These are phyloP conservation scores for Tulasnella sp. DNA, from an alignment of 768 basidiomycete genomes.

Conservation along the genomic window DNA sequence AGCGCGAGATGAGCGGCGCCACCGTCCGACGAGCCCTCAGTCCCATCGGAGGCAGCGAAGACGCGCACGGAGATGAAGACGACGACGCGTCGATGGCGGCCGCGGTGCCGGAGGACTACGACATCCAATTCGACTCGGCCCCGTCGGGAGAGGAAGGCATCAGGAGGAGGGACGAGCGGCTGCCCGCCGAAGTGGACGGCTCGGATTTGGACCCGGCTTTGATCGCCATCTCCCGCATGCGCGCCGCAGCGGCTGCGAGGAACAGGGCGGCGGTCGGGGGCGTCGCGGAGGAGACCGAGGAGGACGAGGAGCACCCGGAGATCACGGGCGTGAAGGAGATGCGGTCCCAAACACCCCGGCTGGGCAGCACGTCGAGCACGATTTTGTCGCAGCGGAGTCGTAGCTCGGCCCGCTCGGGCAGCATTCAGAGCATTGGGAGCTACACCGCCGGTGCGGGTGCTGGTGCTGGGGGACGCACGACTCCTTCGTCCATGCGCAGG, in stretches of 20 bases:
- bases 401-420: background rate
- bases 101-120: background rate
- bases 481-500: background rate
- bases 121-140: conserved; percentile 17
- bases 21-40: background rate
- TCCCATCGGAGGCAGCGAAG: conserved; percentile 2
- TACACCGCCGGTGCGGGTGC: background rate
- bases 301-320: background rate
- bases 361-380: background rate
- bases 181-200: conserved; percentile 3
- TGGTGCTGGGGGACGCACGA: background rate
- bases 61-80: background rate
- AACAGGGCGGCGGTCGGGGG: background rate
- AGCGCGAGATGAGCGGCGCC: background rate
- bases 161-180: background rate
- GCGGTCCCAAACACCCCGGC: background rate
- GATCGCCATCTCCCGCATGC: background rate
- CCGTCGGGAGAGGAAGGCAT: background rate
- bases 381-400: background rate
- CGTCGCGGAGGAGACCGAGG: conserved; percentile 1
- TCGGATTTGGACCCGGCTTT: background rate
- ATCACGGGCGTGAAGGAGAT: background rate
- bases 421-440: background rate
- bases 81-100: too few relatives aligned
- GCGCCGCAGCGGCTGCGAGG: background rate